Percentiles rank a stretch among this genome's conserved stretches.
Conservation (phyloP, 352 stramenopile species). For the Thraustotheca clavata region DNA sequence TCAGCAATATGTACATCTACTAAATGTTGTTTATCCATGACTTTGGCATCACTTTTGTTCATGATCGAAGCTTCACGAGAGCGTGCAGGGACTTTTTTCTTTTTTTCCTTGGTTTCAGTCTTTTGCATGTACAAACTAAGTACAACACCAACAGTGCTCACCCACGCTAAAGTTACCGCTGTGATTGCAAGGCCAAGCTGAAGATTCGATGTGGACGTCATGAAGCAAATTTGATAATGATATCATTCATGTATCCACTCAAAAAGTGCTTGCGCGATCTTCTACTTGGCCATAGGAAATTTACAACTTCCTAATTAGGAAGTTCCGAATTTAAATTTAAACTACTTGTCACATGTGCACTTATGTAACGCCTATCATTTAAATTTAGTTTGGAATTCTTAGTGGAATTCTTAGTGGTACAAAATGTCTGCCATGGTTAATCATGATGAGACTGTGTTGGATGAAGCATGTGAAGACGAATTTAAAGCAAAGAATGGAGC, state of each 20-base stretch:
- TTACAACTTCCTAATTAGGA: not conserved
- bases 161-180: conserved; percentile 17
- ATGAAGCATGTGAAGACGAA: too few species aligned
- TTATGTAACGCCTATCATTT: too few species aligned
- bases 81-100: not conserved
- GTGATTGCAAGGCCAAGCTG: conserved; percentile 4
- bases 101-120: too few species aligned
- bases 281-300: not conserved
- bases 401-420: too few species aligned
- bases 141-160: not conserved
- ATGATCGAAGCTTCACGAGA: conserved; percentile 4
- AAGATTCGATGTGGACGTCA: not conserved
- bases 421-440: too few species aligned
- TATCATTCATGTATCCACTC: not conserved
- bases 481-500: too few species aligned
- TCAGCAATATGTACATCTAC: conserved; percentile 7
- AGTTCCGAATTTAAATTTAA: too few species aligned
- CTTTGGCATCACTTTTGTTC: conserved; percentile 10
- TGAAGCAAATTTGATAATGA: not conserved
- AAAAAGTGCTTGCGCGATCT: not conserved
- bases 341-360: too few species aligned
- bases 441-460: too few species aligned
- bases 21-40: conserved; percentile 14
- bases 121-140: conserved; percentile 5
- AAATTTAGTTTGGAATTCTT: too few species aligned